phyloP scores from a whole-genome alignment of 2,329 filamentous ascomycete genomes.

The Verticillium klebahnii region DNA sequence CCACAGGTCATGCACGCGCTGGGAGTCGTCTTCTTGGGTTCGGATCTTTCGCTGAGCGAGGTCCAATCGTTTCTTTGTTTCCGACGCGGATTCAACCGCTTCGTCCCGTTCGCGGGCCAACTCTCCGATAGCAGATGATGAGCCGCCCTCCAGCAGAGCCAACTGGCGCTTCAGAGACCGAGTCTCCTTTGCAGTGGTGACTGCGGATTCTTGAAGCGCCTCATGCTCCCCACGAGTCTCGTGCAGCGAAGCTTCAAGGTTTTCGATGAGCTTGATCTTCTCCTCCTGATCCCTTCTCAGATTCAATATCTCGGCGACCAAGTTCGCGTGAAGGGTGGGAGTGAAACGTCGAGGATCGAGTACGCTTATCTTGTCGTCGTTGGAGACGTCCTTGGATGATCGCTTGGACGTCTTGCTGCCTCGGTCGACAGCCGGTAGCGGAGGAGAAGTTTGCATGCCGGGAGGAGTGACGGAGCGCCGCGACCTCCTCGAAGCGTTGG shows the following conservation, averaged over 20 bases:
- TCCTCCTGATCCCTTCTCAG: conserved; percentile 86
- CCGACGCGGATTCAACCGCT: conserved; percentile 65
- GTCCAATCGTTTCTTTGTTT: conserved; percentile 75
- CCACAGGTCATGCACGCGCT: conserved; percentile 75
- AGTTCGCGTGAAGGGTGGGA: conserved; percentile 86
- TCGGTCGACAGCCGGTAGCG: conserved; percentile 36
- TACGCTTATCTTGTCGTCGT: conserved; percentile 66
- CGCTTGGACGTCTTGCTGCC: conserved; percentile 43
- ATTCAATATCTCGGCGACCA: conserved; percentile 89
- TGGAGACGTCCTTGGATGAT: conserved; percentile 52
- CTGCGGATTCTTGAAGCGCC: conserved; percentile 55
- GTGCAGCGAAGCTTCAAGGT: conserved; percentile 72
- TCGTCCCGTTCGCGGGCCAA: conserved; percentile 82
- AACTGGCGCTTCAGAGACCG: conserved; percentile 81
- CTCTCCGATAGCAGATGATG: conserved; percentile 78
- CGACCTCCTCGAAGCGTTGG: conserved; percentile 57
- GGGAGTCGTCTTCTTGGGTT: conserved; percentile 76
- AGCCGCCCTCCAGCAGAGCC: conserved; percentile 80
- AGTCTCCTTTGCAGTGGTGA: conserved; percentile 66
- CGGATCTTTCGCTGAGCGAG: conserved; percentile 70
- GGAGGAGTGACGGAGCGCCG: conserved; percentile 65
- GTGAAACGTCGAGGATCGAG: conserved; percentile 91
- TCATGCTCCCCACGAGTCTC: conserved; percentile 71
- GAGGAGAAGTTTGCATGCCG: conserved; percentile 51
- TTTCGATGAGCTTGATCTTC: conserved; percentile 81